Conservation (phyloP, 345 rosid species). For the Boechera retrofracta region DNA sequence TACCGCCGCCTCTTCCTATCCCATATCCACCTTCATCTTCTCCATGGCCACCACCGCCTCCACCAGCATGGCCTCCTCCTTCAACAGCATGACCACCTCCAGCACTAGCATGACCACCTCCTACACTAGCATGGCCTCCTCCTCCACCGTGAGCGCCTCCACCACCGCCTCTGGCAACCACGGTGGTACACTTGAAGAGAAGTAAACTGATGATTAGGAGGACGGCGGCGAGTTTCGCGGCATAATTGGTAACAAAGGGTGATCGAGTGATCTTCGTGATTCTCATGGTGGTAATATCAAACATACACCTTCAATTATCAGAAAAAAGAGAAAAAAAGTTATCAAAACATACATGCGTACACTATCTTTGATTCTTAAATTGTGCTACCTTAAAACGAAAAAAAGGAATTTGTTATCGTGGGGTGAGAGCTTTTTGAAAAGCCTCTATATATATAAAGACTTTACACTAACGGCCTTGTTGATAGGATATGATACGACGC, state of each 20-base stretch:
- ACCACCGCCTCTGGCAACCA: slow-evolving; percentile 13
- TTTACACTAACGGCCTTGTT: background rate
- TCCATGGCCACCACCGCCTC: slow-evolving; percentile 1
- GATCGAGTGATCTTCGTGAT: slow-evolving; percentile 11
- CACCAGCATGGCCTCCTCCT: background rate
- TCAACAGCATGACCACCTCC: background rate
- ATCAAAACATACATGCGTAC: background rate
- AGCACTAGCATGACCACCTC: background rate
- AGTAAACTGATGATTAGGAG: slow-evolving; percentile 17
- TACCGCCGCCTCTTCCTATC: slow-evolving; percentile 34
- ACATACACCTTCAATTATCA: background rate
- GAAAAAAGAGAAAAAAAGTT: background rate
- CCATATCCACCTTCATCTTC: slow-evolving; percentile 26
- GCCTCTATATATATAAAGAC: background rate
- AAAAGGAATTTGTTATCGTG: background rate
- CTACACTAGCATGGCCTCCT: background rate
- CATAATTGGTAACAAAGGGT: slow-evolving; percentile 18
- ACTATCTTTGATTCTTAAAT: slow-evolving; percentile 29
- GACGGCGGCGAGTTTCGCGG: background rate
- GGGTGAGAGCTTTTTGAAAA: slow-evolving; percentile 10
- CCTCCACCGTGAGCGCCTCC: background rate
- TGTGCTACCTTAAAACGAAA: slow-evolving; percentile 25
- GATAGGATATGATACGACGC: slow-evolving; percentile 8
- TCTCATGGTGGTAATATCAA: slow-evolving; percentile 34
- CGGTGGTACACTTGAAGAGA: slow-evolving; percentile 25